A percentile compares a stretch with the other conserved stretches of the same genome.
These are phyloP conservation scores for Beauveria pseudobassiana DNA, from an alignment of 2,329 filamentous ascomycete genomes.

Conservation along the genomic window DNA sequence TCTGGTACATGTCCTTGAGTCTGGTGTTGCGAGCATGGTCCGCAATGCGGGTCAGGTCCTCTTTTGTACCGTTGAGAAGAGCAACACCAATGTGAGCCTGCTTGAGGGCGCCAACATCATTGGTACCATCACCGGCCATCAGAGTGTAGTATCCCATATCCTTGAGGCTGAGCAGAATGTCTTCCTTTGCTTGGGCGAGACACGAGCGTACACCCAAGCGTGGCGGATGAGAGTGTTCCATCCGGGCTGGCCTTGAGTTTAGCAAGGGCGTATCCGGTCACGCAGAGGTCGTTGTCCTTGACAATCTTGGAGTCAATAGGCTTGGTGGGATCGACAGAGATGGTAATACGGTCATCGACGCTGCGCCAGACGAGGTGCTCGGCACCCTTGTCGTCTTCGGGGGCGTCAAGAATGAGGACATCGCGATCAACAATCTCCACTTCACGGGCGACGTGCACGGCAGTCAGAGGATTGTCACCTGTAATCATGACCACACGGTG, in stretches of 20 bases:
- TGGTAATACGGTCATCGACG: constrained; percentile 81
- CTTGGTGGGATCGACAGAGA: constrained; percentile 76
- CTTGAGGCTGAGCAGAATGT: constrained; percentile 93
- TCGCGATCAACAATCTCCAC: constrained; percentile 98
- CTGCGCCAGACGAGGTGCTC: constrained; percentile 88
- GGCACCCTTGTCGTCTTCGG: constrained; percentile 77
- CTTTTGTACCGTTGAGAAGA: constrained; percentile 85
- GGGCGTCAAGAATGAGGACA: constrained; percentile 87
- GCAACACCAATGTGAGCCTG: constrained; percentile 97
- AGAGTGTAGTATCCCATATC: constrained; percentile 96
- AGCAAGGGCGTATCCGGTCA: constrained; percentile 87
- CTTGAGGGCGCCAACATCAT: constrained; percentile 95
- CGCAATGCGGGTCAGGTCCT: constrained; percentile 84
- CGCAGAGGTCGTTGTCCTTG: constrained; percentile 81
- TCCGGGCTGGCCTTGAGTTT: constrained; percentile 78
- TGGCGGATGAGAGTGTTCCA: constrained; percentile 74
- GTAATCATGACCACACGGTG: constrained; percentile 99
- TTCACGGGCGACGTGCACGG: constrained; percentile 87
- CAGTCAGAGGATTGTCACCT: constrained; percentile 93
- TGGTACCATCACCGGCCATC: constrained; percentile 98
- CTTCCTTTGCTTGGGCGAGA: constrained; percentile 97
- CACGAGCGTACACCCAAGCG: constrained; percentile 95
- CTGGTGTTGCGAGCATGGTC: constrained; percentile 91
- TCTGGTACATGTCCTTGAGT: constrained; percentile 99
- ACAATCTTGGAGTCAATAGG: constrained; percentile 76